Conservation (phyloP, 2,329 filamentous ascomycete species). For the Diaporthe sp. region DNA sequence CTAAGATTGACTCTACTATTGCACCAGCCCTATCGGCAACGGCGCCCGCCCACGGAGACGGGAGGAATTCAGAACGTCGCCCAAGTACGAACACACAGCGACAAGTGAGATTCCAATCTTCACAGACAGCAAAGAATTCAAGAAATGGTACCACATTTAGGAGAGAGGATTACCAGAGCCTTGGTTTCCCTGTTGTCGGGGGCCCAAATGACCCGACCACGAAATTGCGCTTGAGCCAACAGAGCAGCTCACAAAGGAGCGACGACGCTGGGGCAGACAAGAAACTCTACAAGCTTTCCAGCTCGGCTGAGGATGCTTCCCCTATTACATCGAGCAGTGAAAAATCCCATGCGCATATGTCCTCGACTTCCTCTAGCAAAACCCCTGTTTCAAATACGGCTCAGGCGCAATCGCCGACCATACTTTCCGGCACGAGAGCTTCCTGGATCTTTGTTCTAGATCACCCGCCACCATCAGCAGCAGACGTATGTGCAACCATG, state of each 20-base stretch:
- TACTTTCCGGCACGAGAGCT: background rate
- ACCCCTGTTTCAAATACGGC: background rate
- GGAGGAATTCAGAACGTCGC: background rate
- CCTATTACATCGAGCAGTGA: background rate
- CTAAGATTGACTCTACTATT: background rate
- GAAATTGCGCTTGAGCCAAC: constrained; percentile 73
- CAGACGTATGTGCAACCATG: constrained; percentile 66
- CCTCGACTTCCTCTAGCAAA: background rate
- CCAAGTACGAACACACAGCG: constrained; percentile 27
- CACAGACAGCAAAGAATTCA: constrained; percentile 39
- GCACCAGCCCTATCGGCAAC: background rate
- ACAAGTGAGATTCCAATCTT: constrained; percentile 33
- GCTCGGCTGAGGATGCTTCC: constrained; percentile 28
- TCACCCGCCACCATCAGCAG: constrained; percentile 46
- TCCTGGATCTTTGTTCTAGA: constrained; percentile 45
- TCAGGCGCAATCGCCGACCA: background rate
- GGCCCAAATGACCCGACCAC: constrained; percentile 75
- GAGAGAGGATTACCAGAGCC: constrained; percentile 53
- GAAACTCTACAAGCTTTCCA: constrained; percentile 43
- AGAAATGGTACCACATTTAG: constrained; percentile 45
- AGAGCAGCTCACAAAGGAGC: constrained; percentile 64
- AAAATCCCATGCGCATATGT: background rate
- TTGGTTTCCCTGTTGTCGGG: constrained; percentile 82
- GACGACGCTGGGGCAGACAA: constrained; percentile 50
- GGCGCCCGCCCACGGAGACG: background rate